Conservation (phyloP, 2,329 filamentous ascomycete species). For the Neofusicoccum umdonicola region DNA sequence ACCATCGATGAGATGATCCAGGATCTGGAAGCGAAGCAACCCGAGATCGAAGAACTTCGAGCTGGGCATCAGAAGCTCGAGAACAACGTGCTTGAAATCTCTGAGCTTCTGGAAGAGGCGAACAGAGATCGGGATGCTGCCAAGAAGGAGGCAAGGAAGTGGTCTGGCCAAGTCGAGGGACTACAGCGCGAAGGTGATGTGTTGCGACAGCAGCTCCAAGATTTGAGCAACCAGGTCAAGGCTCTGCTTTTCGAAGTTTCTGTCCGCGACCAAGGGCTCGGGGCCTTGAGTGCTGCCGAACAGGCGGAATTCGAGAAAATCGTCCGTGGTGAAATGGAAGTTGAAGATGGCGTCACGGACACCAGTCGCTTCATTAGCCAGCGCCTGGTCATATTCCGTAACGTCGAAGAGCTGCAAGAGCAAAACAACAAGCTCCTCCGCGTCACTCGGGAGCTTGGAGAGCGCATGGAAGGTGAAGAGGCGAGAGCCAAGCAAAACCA, state of each 20-base stretch:
- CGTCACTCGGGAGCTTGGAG: constrained; percentile 79
- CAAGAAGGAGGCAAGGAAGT: constrained; percentile 74
- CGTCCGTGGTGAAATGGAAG: constrained; percentile 68
- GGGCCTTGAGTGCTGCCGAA: constrained; percentile 69
- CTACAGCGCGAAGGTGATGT: constrained; percentile 68
- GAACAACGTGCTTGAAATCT: constrained; percentile 73
- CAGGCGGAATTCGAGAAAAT: constrained; percentile 73
- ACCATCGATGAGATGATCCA: constrained; percentile 83
- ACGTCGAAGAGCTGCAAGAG: constrained; percentile 77
- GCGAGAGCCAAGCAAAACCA: constrained; percentile 61
- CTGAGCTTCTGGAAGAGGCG: constrained; percentile 76
- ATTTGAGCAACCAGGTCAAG: constrained; percentile 86
- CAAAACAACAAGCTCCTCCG: constrained; percentile 84
- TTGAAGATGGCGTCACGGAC: constrained; percentile 70
- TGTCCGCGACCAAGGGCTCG: constrained; percentile 74
- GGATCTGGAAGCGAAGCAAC: constrained; percentile 79
- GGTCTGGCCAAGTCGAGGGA: constrained; percentile 68
- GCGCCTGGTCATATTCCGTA: constrained; percentile 84
- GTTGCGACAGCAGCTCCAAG: constrained; percentile 80
- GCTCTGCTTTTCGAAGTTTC: constrained; percentile 85
- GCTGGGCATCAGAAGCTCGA: constrained; percentile 78
- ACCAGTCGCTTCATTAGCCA: constrained; percentile 88
- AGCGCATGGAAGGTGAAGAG: constrained; percentile 88
- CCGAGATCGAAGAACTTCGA: constrained; percentile 82
- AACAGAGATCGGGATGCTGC: constrained; percentile 77